Evolutionary conservation across 2,329 filamentous ascomycete species (phyloP), one percentile per base, ranked within the genome.

Genomic region (Scedosporium apiospermum): DNA sequence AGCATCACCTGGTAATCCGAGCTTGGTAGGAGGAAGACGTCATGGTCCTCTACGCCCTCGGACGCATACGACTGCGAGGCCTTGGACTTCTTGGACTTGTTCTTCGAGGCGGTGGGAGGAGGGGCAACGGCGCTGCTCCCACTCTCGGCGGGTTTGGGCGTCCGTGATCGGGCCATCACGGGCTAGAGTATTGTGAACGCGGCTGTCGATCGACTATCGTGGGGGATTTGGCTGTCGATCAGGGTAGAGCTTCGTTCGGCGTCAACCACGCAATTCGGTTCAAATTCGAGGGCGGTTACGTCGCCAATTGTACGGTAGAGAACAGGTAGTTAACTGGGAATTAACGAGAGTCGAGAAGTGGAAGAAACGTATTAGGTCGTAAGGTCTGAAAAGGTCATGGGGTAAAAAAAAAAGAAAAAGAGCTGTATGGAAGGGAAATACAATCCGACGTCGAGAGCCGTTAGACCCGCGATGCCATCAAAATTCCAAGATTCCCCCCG

Each of bases 1-100:
- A 85, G 77, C 74, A 96, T 82, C 65, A 91, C 76, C 76, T 90
- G 85, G 78, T 95, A 97, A 77, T 98, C 95, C 26, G 87, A 88
- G 63, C 83, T 77, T 42, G 93, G 91, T 23, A 99, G 86, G 61
- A 90, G 84, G 77, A 97, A 92, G 71, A 98, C 87, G 80, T 98
- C 92, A 78, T 97, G 88, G 78, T 99, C 90, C 67, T 85, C 82
- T 62, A 98, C 89, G 59, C 89, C 90, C 60, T 91, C 86, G 1
- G 89, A 92, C 63, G 86, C 83, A 78, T 91, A 93, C 70, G 88
- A 85, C 66, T 73, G 67, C 64, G 65, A 67, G 67, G 71, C 71
- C 62, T 62, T 70, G 64, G 71, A 67, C 61, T 74, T 70, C 69
- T 77, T 75, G 68, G 74, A 76, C 59, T 71, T 74, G 64, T 73